Base-by-base conservation (phyloP, 2,329 filamentous ascomycete species). In the Ophiosphaerella korrae region DNA sequence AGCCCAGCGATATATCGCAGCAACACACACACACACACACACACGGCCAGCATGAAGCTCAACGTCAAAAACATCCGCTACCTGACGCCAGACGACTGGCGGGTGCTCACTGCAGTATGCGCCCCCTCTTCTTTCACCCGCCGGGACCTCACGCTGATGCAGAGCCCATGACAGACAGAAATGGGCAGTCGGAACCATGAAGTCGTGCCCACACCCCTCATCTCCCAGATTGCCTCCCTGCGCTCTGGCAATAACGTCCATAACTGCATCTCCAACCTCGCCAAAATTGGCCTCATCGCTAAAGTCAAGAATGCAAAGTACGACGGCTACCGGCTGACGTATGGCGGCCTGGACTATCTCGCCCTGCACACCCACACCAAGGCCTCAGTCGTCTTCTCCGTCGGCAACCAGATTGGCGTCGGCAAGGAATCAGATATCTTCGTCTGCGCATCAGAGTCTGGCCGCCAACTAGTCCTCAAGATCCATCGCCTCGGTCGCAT, bases 351-450 rank as follows among this genome's bases (percentile, higher is more conserved):
- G 41, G 94, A 99, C 78, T 99, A 99, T 75, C 86, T 99, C n/a
- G 91, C 94, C 13, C 82, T 99, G 46, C 92, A 97, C 76, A 87
- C 91, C 0, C 88, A 97, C 73, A 88, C 92, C 50, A 88, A 89
- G 64, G 82, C 86, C 58, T 88, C 88, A 63, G 84, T 83, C 48
- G 84, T 97, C 35, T 97, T 96, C 82, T 95, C 90, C 62, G 90
- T 97, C 3, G 94, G 94, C 45, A 94, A 89, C 74, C 89, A 95
- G 68, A 90, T 99, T 59, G 94, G 95, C 41, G 92, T 97, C 3
- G 94, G 94, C 46, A 99, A 99, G 74, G 94, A 99, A 77, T 96
- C 90, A 63, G 94, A 99, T 70, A 97, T 99, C 69, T 89, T 95
- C 74, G 88, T 97, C 50, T 92, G 96, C 42, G 93, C 94, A 48